Base-by-base conservation (phyloP, 352 stramenopile genomes). In the Phytophthora meadii region DNA sequence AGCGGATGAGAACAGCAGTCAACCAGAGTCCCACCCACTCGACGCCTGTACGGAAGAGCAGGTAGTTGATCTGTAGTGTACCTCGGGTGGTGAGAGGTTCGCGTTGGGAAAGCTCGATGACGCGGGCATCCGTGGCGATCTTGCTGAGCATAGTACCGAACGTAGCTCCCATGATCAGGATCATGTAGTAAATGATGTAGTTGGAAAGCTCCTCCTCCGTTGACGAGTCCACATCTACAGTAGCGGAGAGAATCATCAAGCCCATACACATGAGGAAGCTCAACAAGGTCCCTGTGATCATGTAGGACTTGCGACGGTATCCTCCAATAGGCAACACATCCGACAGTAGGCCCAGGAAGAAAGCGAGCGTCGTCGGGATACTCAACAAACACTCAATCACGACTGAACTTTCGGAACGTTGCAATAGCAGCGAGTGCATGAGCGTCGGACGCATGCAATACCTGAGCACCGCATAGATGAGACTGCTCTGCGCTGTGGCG, bases 231-330 rank as follows among this genome's bases (percentile, higher is more conserved):
- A 77, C 70, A 24, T 76, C 73, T 52, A 72, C 61, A 2, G 68
- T 77, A 41, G 81, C 78, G 39, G 84, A 83, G 55, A 84, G 66
- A 54, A 82, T 77, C 30, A 78, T 74, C 32, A 94, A 65, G 1
- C 76, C 73, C 46, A 82, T 75, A 24, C 79, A 79, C 64, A 81
- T 84, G 44, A 77, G 30, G 45, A 90, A 87, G 47, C 73, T 85
- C 14, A 93, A 15, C 25, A 80, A 15, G 22, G 68, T 81, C 50
- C 93, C 93, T 10, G 90, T 70, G 27, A 95, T 81, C 76, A 97
- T 97, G 74, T 98, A 97, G 17, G 90, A 91, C 76, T 97, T 97
- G 48, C 91, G 81, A 6, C 87, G 90, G 68, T 90, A 94, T 44
- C 90, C 87, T 36, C 67, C 77, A 58, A 98, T 94, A 5, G 93